Base-by-base conservation (phyloP, 2,329 filamentous ascomycete species). In the Knufia petricola region DNA sequence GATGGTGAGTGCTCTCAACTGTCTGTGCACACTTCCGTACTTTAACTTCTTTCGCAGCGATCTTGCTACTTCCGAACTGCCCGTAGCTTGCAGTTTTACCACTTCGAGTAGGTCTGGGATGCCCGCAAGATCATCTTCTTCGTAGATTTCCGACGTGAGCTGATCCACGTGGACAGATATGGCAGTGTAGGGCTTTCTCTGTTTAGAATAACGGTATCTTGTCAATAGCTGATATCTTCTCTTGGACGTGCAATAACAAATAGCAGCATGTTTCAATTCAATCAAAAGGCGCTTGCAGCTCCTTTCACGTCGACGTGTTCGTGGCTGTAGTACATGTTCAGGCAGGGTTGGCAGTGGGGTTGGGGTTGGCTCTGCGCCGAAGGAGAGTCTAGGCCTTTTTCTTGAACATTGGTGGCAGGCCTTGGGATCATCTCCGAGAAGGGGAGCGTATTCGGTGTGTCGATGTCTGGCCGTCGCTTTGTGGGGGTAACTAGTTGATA, bases 21-120 rank as follows among this genome's bases (percentile, higher is more conserved):
- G 92, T 43, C 88, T 84, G 66, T 96, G 90, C n/a, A 86, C 76
- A 61, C 81, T 94, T 59, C 92, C 92, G 67, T 98, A 96, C 71
- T 98, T 98, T 76, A 98, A 79, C 73, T 96, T 96, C 78, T 98
- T 98, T 52, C 92, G 81, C 59, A 98, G 78, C 41, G 92, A 89
- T 62, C 92, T 81, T 47, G 90, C 87, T 51, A 89, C 89, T 71
- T 98, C 92, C 10, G 80, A 78, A 1, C 92, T 87, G 0, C 92
- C 92, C 4, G 85, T 85, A 21, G 78, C 76, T 67, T 98, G 92
- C 51, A 98, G 80, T 56, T 85, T 84, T 63, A 98, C 86, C 49
- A 92, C 87, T 66, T 98, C 92, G 55, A 96, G 86, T 20, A 98
- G 79, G 60, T 96, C 89, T 34, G 90, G 86, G 55, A 98, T 87